These are phyloP conservation scores for Mentha longifolia DNA, from an alignment of 257 asterid species.

Conservation along the genomic window DNA sequence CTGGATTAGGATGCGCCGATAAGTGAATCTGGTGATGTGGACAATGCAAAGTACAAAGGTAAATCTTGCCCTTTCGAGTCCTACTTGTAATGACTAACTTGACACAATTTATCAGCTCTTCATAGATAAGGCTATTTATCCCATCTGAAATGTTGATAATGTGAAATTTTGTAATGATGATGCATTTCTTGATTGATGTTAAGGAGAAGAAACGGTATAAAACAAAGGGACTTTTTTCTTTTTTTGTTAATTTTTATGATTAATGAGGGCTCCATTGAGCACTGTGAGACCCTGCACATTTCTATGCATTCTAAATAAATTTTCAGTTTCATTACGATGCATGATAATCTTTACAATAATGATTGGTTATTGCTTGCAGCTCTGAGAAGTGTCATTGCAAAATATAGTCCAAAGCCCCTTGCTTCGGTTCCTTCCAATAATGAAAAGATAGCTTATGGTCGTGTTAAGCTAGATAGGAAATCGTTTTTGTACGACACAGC, in stretches of 20 bases:
- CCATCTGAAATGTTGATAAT: neutral
- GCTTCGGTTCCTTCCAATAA: constrained; percentile 62
- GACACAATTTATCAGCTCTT: neutral
- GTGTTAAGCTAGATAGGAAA: constrained; percentile 53
- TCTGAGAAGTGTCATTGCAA: constrained; percentile 73
- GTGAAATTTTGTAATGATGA: neutral
- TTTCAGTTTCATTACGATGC: neutral
- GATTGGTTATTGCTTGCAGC: constrained; percentile 59
- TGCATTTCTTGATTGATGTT: too few species aligned
- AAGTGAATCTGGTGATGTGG: constrained; percentile 91
- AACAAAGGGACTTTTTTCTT: too few species aligned
- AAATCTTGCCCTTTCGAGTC: constrained; percentile 1
- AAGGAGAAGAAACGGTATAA: too few species aligned
- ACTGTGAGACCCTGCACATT: neutral
- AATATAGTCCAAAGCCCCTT: constrained; percentile 57
- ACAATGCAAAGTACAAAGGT: constrained; percentile 85
- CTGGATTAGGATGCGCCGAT: constrained; percentile 89
- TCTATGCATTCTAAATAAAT: neutral
- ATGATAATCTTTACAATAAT: constrained; percentile 23
- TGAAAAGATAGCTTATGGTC: constrained; percentile 72
- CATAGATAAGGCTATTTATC: neutral
- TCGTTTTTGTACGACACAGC: constrained; percentile 59
- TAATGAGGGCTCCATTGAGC: neutral
- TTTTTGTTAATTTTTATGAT: too few species aligned
- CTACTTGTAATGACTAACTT: neutral